These are phyloP conservation scores for Beta vulgaris DNA, from an alignment of 148 eudicot genomes.

Conservation along the genomic window DNA sequence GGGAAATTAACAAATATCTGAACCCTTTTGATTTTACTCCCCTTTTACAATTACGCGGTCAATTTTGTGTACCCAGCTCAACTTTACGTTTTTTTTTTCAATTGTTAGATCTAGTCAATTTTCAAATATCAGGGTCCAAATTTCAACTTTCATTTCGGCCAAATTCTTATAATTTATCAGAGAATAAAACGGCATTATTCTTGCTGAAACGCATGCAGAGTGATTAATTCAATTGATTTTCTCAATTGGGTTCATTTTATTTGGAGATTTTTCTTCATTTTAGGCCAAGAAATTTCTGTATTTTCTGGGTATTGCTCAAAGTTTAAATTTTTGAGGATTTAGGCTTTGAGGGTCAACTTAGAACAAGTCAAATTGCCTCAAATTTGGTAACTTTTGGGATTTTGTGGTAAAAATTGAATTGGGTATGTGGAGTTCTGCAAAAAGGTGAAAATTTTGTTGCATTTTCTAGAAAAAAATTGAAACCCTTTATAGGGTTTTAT, in stretches of 20 bases:
- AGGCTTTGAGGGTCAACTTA: slow-evolving; percentile 12
- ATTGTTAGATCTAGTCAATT: slow-evolving; percentile 32
- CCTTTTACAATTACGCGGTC: slow-evolving; percentile 7
- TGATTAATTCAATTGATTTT: slow-evolving; percentile 20
- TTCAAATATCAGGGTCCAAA: slow-evolving; percentile 9
- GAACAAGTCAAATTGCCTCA: slow-evolving; percentile 14
- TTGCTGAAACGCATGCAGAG: slow-evolving; percentile 11
- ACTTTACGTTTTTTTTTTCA: neutral
- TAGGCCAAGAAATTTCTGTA: neutral
- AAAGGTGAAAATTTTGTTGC: slow-evolving; percentile 7
- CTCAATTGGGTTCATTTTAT: slow-evolving; percentile 17
- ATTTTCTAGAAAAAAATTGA: neutral
- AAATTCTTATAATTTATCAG: no score
- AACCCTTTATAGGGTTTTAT: slow-evolving; percentile 22
- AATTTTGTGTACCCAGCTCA: neutral
- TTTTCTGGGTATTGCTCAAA: slow-evolving; percentile 17
- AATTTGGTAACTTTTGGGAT: slow-evolving; percentile 16
- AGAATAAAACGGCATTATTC: slow-evolving; percentile 14
- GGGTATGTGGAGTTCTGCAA: slow-evolving; percentile 10
- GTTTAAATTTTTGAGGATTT: slow-evolving; percentile 6
- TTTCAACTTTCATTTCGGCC: neutral
- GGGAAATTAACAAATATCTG: no score
- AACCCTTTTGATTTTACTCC: slow-evolving; percentile 6
- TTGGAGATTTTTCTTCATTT: slow-evolving; percentile 6
- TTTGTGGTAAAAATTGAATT: slow-evolving; percentile 17